These are phyloP conservation scores for Isochrysis galbana DNA, from an alignment of 78 protist genomes.

Conservation along the genomic window DNA sequence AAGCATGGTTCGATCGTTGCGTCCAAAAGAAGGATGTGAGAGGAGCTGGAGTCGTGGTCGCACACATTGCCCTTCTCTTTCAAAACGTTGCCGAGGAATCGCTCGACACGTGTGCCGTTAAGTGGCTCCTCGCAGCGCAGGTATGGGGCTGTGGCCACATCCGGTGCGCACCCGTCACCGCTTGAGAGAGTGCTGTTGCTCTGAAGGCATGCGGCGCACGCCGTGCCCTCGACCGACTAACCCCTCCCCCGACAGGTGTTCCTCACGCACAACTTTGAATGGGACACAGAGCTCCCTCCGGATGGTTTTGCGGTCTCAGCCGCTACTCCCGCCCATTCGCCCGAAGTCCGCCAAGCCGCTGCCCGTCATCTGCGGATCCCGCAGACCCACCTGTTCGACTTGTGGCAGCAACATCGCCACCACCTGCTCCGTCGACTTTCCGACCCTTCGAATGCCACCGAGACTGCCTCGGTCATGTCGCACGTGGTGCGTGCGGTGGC, in stretches of 20 bases:
- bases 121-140: too few relatives aligned
- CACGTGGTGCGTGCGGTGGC: background rate
- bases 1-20: constrained; percentile 7
- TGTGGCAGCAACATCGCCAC: background rate
- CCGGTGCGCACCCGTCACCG: too few relatives aligned
- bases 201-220: too few relatives aligned
- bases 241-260: too few relatives aligned
- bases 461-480: background rate
- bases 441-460: too few relatives aligned
- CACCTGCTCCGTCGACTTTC: background rate
- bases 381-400: constrained; percentile 20
- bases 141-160: too few relatives aligned
- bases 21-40: background rate
- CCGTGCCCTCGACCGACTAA: too few relatives aligned
- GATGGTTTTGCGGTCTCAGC: too few relatives aligned
- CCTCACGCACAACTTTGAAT: constrained; percentile 41
- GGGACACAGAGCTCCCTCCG: constrained; percentile 7
- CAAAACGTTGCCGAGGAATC: background rate
- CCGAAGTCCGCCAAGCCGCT: background rate
- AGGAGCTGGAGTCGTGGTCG: constrained; percentile 10
- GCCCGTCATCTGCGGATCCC: background rate
- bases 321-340: background rate
- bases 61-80: constrained; percentile 23
- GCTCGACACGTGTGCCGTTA: too few relatives aligned
- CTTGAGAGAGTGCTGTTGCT: too few relatives aligned